Conservation (phyloP, 2,329 filamentous ascomycete species). For the Fusarium duplospermum region DNA sequence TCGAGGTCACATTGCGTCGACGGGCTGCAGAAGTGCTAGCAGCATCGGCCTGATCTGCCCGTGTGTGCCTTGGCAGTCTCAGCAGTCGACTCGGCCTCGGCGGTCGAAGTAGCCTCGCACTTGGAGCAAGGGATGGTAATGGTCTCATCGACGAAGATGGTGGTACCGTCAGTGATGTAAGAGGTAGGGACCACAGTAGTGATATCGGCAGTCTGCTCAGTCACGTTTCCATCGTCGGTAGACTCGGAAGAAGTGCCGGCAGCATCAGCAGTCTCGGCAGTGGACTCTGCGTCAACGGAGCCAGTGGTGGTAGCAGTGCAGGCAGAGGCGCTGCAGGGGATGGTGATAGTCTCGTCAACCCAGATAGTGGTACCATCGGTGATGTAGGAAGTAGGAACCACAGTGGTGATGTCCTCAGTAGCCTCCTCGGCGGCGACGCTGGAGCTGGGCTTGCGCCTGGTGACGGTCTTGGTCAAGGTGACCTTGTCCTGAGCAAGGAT, state of each 20-base stretch:
- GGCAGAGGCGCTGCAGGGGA: constrained; percentile 26
- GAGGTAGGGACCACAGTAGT: constrained; percentile 34
- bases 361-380: constrained; percentile 32
- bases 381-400: constrained; percentile 35
- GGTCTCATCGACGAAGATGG: constrained; percentile 36
- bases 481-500: constrained; percentile 37
- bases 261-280: constrained; percentile 2
- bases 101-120: constrained; percentile 21
- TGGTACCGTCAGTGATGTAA: constrained; percentile 32
- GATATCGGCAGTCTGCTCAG: constrained; percentile 22
- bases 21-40: neutral
- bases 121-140: constrained; percentile 36
- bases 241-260: constrained; percentile 13
- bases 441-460: constrained; percentile 25
- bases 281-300: neutral
- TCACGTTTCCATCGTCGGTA: neutral
- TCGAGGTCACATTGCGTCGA: neutral
- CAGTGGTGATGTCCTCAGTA: constrained; percentile 30
- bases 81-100: constrained; percentile 12
- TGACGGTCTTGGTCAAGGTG: constrained; percentile 28
- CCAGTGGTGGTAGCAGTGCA: constrained; percentile 8
- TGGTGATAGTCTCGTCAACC: constrained; percentile 34
- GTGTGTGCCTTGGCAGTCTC: constrained; percentile 10
- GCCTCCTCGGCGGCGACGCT: constrained; percentile 19
- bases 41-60: neutral